phyloP scores from a whole-genome alignment of 768 basidiomycete species.

The Tulasnella calospora region DNA sequence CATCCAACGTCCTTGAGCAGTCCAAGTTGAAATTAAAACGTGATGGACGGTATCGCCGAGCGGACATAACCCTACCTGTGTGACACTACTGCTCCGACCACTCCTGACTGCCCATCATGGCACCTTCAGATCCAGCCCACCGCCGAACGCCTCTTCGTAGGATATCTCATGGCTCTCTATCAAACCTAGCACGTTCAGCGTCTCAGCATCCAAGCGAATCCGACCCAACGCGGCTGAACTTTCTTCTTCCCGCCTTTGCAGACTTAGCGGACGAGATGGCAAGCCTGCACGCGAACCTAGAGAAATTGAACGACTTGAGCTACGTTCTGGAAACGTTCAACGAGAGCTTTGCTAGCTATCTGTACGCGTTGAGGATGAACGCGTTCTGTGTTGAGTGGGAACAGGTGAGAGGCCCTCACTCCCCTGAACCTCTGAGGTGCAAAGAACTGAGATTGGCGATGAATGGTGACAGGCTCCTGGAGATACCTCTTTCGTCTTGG shows the following conservation, averaged over 20 bases:
- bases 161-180: constrained; percentile 87
- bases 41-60: not conserved
- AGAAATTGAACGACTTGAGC: constrained; percentile 64
- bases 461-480: constrained; percentile 49
- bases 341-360: constrained; percentile 86
- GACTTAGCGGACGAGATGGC: constrained; percentile 89
- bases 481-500: constrained; percentile 52
- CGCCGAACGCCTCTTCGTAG: constrained; percentile 81
- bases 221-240: constrained; percentile 77
- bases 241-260: constrained; percentile 74
- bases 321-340: constrained; percentile 80
- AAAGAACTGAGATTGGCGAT: not conserved
- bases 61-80: not conserved
- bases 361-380: constrained; percentile 93
- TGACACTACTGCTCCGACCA: not conserved
- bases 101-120: constrained; percentile 4
- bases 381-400: constrained; percentile 91
- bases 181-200: constrained; percentile 73
- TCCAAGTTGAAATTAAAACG: not conserved
- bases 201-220: constrained; percentile 45
- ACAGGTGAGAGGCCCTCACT: constrained; percentile 52
- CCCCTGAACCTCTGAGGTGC: not conserved
- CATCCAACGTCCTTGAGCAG: not conserved
- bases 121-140: constrained; percentile 6
- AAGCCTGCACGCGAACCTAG: constrained; percentile 66